These are phyloP conservation scores for Myochromella boudieri DNA, from an alignment of 768 basidiomycete genomes.

Conservation along the genomic window DNA sequence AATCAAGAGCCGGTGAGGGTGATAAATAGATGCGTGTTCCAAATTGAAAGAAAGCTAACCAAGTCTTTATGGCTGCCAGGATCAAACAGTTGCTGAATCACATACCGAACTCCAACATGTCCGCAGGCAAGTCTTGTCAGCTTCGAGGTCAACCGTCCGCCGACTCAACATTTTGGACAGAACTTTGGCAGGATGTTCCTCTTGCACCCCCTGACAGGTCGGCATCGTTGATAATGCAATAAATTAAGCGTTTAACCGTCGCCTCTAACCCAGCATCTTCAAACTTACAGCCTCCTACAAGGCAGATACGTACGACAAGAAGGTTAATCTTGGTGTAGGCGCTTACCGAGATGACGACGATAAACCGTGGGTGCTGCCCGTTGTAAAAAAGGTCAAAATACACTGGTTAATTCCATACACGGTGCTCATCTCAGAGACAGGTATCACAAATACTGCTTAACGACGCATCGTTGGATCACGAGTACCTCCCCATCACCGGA, in stretches of 20 bases:
- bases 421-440: conserved; percentile 34
- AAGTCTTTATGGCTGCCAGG: conserved; percentile 49
- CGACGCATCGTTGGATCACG: conserved; percentile 80
- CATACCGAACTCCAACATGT: conserved; percentile 43
- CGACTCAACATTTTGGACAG: conserved; percentile 34
- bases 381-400: conserved; percentile 76
- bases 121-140: conserved; percentile 44
- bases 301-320: conserved; percentile 68
- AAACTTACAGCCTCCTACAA: conserved; percentile 90
- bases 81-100: conserved; percentile 61
- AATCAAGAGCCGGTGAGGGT: too few relatives aligned
- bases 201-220: conserved; percentile 87
- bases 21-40: too few relatives aligned
- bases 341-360: conserved; percentile 87
- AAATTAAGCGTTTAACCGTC: too few relatives aligned
- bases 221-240: too few relatives aligned
- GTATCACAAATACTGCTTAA: conserved; percentile 70
- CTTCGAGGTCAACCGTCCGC: conserved; percentile 2
- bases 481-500: conserved; percentile 91
- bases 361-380: conserved; percentile 92
- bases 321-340: conserved; percentile 91
- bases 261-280: conserved; percentile 66
- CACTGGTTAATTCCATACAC: background rate
- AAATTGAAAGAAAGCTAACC: too few relatives aligned
- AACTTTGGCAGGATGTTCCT: conserved; percentile 74